Percentiles rank a stretch among this genome's conserved stretches.
Conservation (phyloP, 176 grass and related monocot species). For the Ensete ventricosum region DNA sequence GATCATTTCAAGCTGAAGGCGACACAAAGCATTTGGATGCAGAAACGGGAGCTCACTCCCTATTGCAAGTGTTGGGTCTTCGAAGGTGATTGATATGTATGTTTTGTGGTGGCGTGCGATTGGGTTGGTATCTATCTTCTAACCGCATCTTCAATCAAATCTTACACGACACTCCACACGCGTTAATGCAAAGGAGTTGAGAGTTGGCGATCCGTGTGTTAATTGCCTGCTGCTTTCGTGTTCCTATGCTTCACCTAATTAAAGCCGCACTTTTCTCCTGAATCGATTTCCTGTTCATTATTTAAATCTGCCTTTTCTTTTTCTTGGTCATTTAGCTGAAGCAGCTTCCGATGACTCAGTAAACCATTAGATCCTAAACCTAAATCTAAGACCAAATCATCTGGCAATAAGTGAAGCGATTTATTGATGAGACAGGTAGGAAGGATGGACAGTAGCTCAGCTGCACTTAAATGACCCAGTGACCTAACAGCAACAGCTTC, state of each 20-base stretch:
- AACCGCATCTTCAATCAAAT: no score
- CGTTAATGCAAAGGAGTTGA: neutral
- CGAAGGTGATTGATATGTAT: no score
- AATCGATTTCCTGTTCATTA: neutral
- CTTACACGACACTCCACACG: no score
- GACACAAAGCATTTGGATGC: no score
- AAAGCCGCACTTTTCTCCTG: neutral
- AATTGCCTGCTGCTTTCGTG: neutral
- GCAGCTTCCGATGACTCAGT: no score
- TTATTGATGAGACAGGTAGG: conserved; percentile 7
- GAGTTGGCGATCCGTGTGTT: neutral
- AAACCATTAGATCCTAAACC: neutral
- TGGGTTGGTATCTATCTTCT: no score
- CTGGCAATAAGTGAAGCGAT: neutral
- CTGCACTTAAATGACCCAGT: conserved; percentile 3
- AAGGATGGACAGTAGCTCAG: conserved; percentile 12
- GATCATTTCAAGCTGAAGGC: no score
- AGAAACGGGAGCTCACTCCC: no score
- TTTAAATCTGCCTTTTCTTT: no score
- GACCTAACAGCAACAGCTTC: conserved; percentile 5
- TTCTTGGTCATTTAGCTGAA: no score
- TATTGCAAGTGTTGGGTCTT: no score
- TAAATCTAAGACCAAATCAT: neutral
- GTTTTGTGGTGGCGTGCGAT: no score
- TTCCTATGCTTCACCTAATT: neutral